Conservation (phyloP, 768 basidiomycete species). For the Termitomyces bulborhizus region DNA sequence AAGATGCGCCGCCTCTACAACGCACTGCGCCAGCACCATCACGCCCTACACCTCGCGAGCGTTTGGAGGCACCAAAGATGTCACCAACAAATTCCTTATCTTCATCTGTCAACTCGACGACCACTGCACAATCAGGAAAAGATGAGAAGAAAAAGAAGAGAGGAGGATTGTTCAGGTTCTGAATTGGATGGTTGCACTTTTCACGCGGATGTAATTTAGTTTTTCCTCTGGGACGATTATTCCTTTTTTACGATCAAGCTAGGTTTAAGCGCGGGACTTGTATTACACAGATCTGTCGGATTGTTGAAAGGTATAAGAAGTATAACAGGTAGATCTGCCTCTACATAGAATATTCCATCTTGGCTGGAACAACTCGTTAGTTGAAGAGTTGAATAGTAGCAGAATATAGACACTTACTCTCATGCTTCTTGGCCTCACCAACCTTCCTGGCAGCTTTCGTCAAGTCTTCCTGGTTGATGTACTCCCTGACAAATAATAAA, state of each 20-base stretch:
- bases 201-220: constrained; percentile 13
- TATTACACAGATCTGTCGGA: neutral
- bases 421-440: constrained; percentile 95
- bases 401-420: constrained; percentile 52
- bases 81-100: constrained; percentile 49
- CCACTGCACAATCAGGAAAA: constrained; percentile 25
- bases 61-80: constrained; percentile 29
- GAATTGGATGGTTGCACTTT: constrained; percentile 13
- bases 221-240: constrained; percentile 14
- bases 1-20: constrained; percentile 53
- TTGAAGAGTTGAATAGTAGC: neutral
- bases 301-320: constrained; percentile 8
- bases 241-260: neutral
- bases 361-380: constrained; percentile 27
- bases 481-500: constrained; percentile 50
- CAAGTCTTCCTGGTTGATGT: constrained; percentile 89
- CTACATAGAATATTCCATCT: constrained; percentile 48
- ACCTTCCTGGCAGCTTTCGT: constrained; percentile 96
- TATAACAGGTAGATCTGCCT: constrained; percentile 6
- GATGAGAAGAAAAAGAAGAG: constrained; percentile 77
- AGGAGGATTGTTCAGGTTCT: constrained; percentile 65
- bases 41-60: constrained; percentile 25
- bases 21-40: constrained; percentile 30
- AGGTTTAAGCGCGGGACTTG: neutral
- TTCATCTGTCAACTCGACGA: constrained; percentile 34